Conservation (phyloP, 2,329 filamentous ascomycete species). For the Cladobotryum mycophilum region DNA sequence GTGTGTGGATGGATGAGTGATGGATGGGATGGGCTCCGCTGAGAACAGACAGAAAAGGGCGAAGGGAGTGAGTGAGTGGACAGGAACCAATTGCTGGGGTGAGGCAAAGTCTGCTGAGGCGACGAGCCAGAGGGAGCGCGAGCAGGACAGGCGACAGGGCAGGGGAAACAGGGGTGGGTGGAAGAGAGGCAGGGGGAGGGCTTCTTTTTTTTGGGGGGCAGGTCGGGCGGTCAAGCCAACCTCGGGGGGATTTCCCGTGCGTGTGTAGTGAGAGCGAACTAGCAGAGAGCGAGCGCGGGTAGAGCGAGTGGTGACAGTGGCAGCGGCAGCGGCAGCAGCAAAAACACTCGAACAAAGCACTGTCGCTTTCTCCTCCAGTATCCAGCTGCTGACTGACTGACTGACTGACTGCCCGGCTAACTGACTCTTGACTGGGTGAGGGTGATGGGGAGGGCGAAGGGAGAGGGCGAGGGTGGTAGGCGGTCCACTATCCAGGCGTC, state of each 20-base stretch:
- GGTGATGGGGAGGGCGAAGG: too few relatives aligned
- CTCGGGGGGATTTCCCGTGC: slow-evolving; percentile 11
- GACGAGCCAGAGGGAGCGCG: slow-evolving; percentile 9
- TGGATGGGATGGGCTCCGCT: background rate
- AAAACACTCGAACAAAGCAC: background rate
- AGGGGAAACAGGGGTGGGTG: slow-evolving; percentile 2
- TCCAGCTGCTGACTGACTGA: background rate
- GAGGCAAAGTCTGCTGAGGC: slow-evolving; percentile 18
- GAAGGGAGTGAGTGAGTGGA: slow-evolving; percentile 11
- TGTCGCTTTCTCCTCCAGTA: background rate
- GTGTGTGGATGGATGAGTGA: background rate
- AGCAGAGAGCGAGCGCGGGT: background rate
- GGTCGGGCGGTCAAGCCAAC: slow-evolving; percentile 12
- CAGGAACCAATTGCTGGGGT: slow-evolving; percentile 11
- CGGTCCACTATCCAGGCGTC: slow-evolving; percentile 7
- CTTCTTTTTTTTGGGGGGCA: background rate
- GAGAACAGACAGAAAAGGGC: slow-evolving; percentile 2
- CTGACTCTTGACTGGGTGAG: background rate
- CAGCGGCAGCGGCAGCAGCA: background rate
- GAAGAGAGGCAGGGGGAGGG: slow-evolving; percentile 4
- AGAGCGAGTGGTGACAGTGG: background rate
- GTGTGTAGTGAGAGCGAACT: background rate
- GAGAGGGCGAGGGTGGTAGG: slow-evolving; percentile 1
- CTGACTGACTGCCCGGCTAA: too few relatives aligned
- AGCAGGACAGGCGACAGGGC: background rate